A percentile compares a stretch with the other conserved stretches of the same genome.
Conservation (phyloP, 78 protist species). For the Cavenderia fasciculata region DNA sequence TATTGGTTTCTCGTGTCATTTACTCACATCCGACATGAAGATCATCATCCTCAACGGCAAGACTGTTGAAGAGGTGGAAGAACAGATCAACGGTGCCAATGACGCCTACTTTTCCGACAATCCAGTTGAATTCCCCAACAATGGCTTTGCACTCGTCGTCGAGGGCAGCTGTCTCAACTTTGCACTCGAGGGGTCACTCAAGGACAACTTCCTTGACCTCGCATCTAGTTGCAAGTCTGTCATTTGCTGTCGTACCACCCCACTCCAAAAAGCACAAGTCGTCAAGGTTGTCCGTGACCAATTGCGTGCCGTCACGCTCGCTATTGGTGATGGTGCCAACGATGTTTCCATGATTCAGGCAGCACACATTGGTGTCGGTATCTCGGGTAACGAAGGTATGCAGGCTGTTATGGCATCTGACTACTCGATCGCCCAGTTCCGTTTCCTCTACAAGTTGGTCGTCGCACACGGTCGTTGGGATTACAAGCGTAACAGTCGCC, state of each 20-base stretch:
- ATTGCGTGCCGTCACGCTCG: conserved; percentile 76
- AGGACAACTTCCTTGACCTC: conserved; percentile 67
- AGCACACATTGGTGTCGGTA: conserved; percentile 94
- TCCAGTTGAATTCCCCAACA: neutral
- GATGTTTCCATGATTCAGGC: conserved; percentile 93
- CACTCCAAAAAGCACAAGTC: conserved; percentile 83
- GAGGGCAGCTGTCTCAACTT: conserved; percentile 65
- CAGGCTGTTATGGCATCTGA: conserved; percentile 91
- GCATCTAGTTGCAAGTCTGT: conserved; percentile 81
- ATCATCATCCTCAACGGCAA: conserved; percentile 74
- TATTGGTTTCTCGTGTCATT: conserved; percentile 92
- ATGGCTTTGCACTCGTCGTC: conserved; percentile 77
- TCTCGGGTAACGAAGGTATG: conserved; percentile 92
- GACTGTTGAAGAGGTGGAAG: conserved; percentile 38
- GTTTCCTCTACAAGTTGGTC: conserved; percentile 79
- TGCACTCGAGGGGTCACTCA: conserved; percentile 51
- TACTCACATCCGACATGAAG: conserved; percentile 60
- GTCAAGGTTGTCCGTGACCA: conserved; percentile 66
- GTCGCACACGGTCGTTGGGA: conserved; percentile 88
- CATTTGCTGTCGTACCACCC: conserved; percentile 90
- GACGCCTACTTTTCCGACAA: conserved; percentile 72
- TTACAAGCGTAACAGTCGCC: conserved; percentile 82
- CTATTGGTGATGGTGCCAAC: conserved; percentile 96
- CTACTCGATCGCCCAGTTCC: conserved; percentile 93
- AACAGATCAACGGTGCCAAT: conserved; percentile 42